Conservation (phyloP, 2,329 filamentous ascomycete species). For the Cordyceps cicadae region DNA sequence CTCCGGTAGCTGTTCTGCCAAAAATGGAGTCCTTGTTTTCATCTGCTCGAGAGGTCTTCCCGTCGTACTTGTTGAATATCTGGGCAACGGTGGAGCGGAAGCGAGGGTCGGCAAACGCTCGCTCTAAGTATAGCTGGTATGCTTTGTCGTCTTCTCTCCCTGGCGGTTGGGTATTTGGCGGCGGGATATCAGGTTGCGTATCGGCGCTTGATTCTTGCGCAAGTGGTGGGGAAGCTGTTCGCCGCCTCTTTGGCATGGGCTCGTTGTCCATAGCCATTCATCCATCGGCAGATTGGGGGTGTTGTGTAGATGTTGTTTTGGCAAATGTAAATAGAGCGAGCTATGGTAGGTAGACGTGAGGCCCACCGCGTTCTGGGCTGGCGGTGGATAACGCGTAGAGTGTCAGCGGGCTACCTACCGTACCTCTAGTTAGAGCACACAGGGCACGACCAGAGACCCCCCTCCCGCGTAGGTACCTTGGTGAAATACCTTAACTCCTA, state of each 20-base stretch:
- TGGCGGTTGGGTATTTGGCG: slow-evolving; percentile 16
- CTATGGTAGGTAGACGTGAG: background rate
- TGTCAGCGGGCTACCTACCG: background rate
- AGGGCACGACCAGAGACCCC: too few species aligned
- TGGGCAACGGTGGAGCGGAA: slow-evolving; percentile 78
- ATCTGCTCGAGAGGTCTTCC: slow-evolving; percentile 36
- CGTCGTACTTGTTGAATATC: slow-evolving; percentile 83
- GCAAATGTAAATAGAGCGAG: slow-evolving; percentile 6
- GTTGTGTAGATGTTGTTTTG: slow-evolving; percentile 1
- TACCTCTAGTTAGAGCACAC: too few species aligned
- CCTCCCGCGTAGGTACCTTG: too few species aligned
- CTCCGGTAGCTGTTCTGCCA: background rate
- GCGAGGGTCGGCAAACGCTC: slow-evolving; percentile 58
- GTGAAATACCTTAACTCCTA: too few species aligned
- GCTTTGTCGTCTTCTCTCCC: slow-evolving; percentile 39
- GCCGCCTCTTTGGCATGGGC: slow-evolving; percentile 51
- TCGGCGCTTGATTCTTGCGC: slow-evolving; percentile 8
- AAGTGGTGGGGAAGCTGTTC: slow-evolving; percentile 36
- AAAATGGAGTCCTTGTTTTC: background rate
- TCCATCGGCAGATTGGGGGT: background rate
- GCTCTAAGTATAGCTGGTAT: slow-evolving; percentile 51
- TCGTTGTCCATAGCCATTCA: slow-evolving; percentile 29
- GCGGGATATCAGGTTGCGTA: background rate
- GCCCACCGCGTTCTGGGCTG: slow-evolving; percentile 1
- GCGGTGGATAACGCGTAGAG: slow-evolving; percentile 8